Conservation (phyloP, 139 green algal species). For the Micractinium conductrix region DNA sequence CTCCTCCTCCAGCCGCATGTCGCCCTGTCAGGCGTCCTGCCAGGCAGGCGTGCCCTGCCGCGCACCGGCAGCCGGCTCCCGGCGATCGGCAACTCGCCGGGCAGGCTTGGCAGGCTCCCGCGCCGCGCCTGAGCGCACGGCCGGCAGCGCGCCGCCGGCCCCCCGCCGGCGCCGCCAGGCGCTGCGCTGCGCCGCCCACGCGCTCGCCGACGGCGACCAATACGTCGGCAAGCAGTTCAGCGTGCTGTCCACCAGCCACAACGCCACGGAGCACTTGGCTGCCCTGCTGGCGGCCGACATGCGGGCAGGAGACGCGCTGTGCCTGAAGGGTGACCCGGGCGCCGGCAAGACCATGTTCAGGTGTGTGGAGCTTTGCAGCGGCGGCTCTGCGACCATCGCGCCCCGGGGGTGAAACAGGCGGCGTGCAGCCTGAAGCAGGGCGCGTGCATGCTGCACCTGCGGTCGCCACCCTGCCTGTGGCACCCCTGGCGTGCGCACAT, state of each 20-base stretch:
- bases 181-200: neutral
- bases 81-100: too few relatives aligned
- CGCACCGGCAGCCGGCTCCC: too few relatives aligned
- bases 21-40: too few relatives aligned
- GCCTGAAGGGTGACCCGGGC: slow-evolving; percentile 20
- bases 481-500: neutral
- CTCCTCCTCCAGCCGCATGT: too few relatives aligned
- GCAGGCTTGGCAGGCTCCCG: too few relatives aligned
- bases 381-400: too few relatives aligned
- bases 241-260: slow-evolving; percentile 2
- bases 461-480: neutral
- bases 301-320: slow-evolving; percentile 19
- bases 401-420: too few relatives aligned
- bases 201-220: neutral
- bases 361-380: neutral
- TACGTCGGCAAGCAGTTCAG: slow-evolving; percentile 20
- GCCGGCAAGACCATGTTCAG: slow-evolving; percentile 19
- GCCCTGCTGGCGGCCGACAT: neutral
- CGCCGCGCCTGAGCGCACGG: too few relatives aligned
- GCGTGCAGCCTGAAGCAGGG: too few relatives aligned
- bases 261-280: slow-evolving; percentile 6
- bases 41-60: too few relatives aligned
- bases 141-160: too few relatives aligned
- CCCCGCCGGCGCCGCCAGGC: too few relatives aligned
- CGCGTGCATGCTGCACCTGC: neutral